Evolutionary conservation across 78 protist genomes (phyloP).

Genomic region (Polysphondylium violaceum): DNA sequence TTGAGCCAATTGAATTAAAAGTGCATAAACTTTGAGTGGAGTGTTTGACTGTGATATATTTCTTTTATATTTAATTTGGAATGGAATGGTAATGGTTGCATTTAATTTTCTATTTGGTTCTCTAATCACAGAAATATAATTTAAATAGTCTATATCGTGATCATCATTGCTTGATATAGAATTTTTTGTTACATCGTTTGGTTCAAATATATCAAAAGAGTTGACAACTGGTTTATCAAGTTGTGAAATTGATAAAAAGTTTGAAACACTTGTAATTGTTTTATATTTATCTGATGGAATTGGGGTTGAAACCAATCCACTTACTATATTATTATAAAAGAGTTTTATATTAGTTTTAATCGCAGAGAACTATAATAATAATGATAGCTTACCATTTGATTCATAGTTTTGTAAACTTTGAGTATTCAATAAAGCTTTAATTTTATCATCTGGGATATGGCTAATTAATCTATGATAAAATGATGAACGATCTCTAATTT

Average conservation of each 20-base stretch:
- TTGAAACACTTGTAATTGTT: constrained; percentile 17
- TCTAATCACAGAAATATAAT: constrained; percentile 1
- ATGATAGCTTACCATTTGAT: constrained; percentile 19
- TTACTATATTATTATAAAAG: constrained; percentile 13
- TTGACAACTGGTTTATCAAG: background rate
- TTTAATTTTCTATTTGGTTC: constrained; percentile 17
- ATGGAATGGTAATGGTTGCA: constrained; percentile 64
- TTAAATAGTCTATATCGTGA: background rate
- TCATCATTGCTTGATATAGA: background rate
- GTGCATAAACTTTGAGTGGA: constrained; percentile 62
- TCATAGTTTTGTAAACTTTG: constrained; percentile 26
- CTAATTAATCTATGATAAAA: constrained; percentile 53
- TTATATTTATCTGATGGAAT: constrained; percentile 10
- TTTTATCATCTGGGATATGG: constrained; percentile 76
- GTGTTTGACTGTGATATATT: constrained; percentile 2
- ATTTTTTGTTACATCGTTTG: no score
- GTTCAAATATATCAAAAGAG: no score
- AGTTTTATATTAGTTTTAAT: no score
- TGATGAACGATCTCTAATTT: constrained; percentile 51
- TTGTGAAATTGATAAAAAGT: constrained; percentile 44
- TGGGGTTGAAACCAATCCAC: constrained; percentile 38
- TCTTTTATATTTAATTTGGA: constrained; percentile 47
- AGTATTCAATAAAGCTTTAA: constrained; percentile 35
- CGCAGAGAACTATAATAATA: background rate
- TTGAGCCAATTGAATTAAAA: constrained; percentile 43